A percentile compares a stretch with the other conserved stretches of the same genome.
These are phyloP conservation scores for Cryptococcus deneoformans DNA, from an alignment of 1,284 basidiomycete genomes.

Conservation along the genomic window DNA sequence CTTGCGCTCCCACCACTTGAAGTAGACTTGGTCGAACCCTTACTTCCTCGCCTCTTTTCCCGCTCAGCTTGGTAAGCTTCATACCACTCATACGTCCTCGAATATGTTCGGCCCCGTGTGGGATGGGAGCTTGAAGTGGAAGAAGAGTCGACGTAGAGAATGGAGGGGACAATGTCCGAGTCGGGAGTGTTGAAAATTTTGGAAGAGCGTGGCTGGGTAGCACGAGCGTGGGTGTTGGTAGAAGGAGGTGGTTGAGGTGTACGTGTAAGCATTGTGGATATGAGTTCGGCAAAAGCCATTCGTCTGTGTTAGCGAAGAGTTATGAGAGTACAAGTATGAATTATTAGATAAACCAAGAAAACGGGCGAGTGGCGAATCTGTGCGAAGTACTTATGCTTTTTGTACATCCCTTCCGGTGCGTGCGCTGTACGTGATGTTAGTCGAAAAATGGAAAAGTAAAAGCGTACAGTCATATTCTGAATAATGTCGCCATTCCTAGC, in stretches of 20 bases:
- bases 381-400: too few species aligned
- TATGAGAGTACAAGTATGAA: too few species aligned
- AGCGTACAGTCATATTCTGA: too few species aligned
- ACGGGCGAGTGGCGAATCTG: too few species aligned
- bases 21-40: background rate
- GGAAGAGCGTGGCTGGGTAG: background rate
- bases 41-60: background rate
- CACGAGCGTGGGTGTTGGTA: background rate
- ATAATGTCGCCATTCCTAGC: too few species aligned
- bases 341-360: too few species aligned
- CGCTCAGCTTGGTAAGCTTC: background rate
- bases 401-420: too few species aligned
- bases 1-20: background rate
- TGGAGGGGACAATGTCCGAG: slow-evolving; percentile 16
- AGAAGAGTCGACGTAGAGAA: slow-evolving; percentile 11
- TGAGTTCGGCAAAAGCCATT: too few species aligned
- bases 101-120: slow-evolving; percentile 2
- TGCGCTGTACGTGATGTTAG: too few species aligned
- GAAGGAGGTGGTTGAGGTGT: background rate
- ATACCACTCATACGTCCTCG: slow-evolving; percentile 5
- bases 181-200: slow-evolving; percentile 2
- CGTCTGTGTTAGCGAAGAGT: too few species aligned
- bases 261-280: too few species aligned
- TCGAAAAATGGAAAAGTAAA: too few species aligned
- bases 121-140: background rate